Conservation (phyloP, 768 basidiomycete species). For the Calocybe gangraenosa region DNA sequence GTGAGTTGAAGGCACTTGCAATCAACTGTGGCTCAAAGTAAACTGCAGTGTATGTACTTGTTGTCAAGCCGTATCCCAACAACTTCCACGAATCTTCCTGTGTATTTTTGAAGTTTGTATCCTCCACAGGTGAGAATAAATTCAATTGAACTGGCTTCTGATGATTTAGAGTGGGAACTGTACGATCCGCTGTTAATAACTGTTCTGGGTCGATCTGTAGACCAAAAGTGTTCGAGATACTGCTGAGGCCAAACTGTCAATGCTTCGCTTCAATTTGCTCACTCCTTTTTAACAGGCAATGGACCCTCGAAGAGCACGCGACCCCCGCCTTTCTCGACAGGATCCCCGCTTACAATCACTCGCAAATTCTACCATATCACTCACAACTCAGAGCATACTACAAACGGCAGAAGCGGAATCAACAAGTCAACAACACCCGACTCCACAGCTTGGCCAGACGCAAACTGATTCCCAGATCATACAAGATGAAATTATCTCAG, state of each 20-base stretch:
- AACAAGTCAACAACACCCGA: constrained; percentile 8
- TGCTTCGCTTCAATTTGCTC: constrained; percentile 1
- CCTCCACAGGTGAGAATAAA: constrained; percentile 3
- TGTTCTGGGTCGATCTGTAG: constrained; percentile 65
- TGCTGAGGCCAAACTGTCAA: constrained; percentile 57
- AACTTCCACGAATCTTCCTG: too few relatives aligned
- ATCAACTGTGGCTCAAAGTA: too few relatives aligned
- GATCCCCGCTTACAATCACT: constrained; percentile 60
- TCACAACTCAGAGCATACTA: constrained; percentile 17
- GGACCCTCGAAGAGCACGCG: constrained; percentile 80
- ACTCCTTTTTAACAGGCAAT: constrained; percentile 29
- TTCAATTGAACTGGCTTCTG: constrained; percentile 24
- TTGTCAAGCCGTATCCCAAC: too few relatives aligned
- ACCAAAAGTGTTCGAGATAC: constrained; percentile 87
- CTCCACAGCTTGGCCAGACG: constrained; percentile 5
- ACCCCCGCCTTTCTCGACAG: constrained; percentile 70
- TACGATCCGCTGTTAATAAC: constrained; percentile 49
- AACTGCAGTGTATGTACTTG: too few relatives aligned
- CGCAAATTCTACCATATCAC: constrained; percentile 35
- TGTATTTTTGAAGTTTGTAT: too few relatives aligned
- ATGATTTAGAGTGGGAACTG: constrained; percentile 96
- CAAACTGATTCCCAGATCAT: constrained; percentile 4
- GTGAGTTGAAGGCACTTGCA: too few relatives aligned
- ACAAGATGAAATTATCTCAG: neutral
- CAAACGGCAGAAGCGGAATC: constrained; percentile 24